These are phyloP conservation scores for Canariomyces notabilis DNA, from an alignment of 2,329 filamentous ascomycete genomes.

Conservation along the genomic window DNA sequence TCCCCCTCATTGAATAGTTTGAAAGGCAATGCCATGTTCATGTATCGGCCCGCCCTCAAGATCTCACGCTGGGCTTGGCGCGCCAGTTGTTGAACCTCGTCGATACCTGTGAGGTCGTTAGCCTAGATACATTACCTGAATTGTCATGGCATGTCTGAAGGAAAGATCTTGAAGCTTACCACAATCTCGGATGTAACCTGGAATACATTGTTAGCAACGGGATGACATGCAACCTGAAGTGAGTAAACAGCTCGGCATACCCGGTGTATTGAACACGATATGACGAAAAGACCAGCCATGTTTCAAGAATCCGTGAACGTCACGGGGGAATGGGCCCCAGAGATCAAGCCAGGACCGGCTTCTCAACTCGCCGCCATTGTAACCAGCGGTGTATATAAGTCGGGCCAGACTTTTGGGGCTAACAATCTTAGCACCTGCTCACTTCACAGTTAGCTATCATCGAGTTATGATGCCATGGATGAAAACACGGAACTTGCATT, in stretches of 20 bases:
- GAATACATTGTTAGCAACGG: neutral
- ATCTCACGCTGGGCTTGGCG: conserved; percentile 7
- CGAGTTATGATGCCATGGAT: neutral
- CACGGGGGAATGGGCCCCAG: neutral
- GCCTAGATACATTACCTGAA: too few relatives aligned
- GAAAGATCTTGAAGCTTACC: conserved; percentile 6
- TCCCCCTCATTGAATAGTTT: conserved; percentile 3
- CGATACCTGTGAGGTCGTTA: conserved; percentile 9
- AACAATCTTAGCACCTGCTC: neutral
- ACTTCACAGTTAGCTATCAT: neutral
- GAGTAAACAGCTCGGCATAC: neutral
- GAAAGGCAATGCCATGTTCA: neutral
- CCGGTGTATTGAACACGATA: neutral
- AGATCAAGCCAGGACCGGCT: neutral
- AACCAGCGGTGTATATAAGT: neutral
- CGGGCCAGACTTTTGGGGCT: neutral
- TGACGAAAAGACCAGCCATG: neutral
- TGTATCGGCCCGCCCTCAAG: neutral
- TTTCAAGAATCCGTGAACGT: neutral
- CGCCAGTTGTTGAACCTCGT: conserved; percentile 6
- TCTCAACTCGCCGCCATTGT: conserved; percentile 2
- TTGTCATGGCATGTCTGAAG: too few relatives aligned
- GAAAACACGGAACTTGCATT: neutral
- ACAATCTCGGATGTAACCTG: conserved; percentile 14
- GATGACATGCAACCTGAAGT: neutral